Percentiles rank a stretch among this genome's conserved stretches.
Evolutionary conservation across 2,329 filamentous ascomycete genomes (phyloP).

Genomic region (Arthroderma sp.): DNA sequence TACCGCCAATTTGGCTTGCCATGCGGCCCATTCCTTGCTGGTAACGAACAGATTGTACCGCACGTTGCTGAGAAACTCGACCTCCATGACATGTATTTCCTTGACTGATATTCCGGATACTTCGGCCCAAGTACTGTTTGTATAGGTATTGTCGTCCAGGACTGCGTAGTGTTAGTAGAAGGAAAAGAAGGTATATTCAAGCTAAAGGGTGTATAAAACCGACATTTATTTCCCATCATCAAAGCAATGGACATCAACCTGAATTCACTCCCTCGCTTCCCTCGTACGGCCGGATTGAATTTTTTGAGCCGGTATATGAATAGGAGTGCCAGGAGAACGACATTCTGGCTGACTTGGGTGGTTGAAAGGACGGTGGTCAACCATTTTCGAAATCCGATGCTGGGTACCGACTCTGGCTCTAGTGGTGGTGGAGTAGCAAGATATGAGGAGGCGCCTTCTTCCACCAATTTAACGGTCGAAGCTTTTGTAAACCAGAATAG

Average conservation of each 20-base stretch:
- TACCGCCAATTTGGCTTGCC: slow-evolving; percentile 69
- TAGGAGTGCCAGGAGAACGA: slow-evolving; percentile 74
- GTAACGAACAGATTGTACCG: slow-evolving; percentile 84
- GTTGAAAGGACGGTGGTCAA: slow-evolving; percentile 80
- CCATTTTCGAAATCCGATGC: slow-evolving; percentile 80
- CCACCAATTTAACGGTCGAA: slow-evolving; percentile 61
- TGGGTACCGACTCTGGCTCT: slow-evolving; percentile 59
- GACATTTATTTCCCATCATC: slow-evolving; percentile 97
- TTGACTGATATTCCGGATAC: slow-evolving; percentile 87
- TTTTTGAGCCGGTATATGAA: slow-evolving; percentile 92
- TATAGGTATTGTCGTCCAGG: slow-evolving; percentile 96
- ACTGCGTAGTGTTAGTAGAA: slow-evolving; percentile 38
- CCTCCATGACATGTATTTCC: slow-evolving; percentile 98
- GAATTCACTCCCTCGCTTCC: slow-evolving; percentile 87
- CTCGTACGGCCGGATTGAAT: slow-evolving; percentile 76
- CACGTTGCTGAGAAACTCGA: slow-evolving; percentile 99
- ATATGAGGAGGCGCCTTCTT: slow-evolving; percentile 40
- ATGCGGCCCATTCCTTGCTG: slow-evolving; percentile 71
- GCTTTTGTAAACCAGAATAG: slow-evolving; percentile 95
- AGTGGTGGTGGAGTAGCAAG: slow-evolving; percentile 40
- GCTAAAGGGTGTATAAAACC: slow-evolving; percentile 19
- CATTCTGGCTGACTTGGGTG: slow-evolving; percentile 92
- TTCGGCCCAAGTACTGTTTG: slow-evolving; percentile 98
- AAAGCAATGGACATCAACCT: slow-evolving; percentile 82
- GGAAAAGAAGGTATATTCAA: background rate